phyloP scores from a whole-genome alignment of 31 red algal species.

The Porphyra umbilicalis region DNA sequence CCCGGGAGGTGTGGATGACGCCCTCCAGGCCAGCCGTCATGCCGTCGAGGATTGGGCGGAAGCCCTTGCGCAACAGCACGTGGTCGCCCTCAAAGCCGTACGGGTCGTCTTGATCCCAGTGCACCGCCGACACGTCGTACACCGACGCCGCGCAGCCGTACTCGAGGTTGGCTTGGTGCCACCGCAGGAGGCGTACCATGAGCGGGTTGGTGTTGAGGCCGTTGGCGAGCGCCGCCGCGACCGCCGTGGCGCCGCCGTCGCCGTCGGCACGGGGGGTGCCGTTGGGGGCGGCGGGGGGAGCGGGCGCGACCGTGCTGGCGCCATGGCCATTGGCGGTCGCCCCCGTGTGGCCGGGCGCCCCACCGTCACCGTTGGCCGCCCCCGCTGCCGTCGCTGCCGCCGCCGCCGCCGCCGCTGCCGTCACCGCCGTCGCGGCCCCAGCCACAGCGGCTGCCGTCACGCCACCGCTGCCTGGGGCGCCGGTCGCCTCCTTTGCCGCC shows the following conservation, averaged over 20 bases:
- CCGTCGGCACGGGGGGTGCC: neutral
- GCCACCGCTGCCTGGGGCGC: neutral
- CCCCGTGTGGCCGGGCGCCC: too few relatives aligned
- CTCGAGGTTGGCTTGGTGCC: slow-evolving; percentile 91
- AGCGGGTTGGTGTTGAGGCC: slow-evolving; percentile 1
- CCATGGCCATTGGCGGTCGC: too few relatives aligned
- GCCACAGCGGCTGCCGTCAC: neutral
- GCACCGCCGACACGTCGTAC: slow-evolving; percentile 38
- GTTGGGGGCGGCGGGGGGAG: too few relatives aligned
- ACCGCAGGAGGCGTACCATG: slow-evolving; percentile 45
- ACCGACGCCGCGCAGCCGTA: slow-evolving; percentile 82
- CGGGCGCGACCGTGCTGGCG: too few relatives aligned
- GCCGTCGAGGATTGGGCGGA: slow-evolving; percentile 37
- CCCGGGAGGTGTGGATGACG: slow-evolving; percentile 10
- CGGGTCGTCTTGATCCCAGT: slow-evolving; percentile 96
- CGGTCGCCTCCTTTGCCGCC: neutral
- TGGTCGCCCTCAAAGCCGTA: slow-evolving; percentile 80
- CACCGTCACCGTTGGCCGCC: too few relatives aligned
- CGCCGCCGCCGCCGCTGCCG: neutral
- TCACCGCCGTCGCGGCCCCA: neutral
- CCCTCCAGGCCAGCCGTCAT: slow-evolving; percentile 37
- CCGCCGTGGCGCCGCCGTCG: neutral
- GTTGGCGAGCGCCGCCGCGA: neutral
- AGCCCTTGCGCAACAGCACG: slow-evolving; percentile 58
- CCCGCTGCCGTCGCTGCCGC: neutral